Evolutionary conservation across 83 land plant species (phyloP), one percentile per base, ranked within the genome.

Genomic region (Diphasiastrum complanatum): DNA sequence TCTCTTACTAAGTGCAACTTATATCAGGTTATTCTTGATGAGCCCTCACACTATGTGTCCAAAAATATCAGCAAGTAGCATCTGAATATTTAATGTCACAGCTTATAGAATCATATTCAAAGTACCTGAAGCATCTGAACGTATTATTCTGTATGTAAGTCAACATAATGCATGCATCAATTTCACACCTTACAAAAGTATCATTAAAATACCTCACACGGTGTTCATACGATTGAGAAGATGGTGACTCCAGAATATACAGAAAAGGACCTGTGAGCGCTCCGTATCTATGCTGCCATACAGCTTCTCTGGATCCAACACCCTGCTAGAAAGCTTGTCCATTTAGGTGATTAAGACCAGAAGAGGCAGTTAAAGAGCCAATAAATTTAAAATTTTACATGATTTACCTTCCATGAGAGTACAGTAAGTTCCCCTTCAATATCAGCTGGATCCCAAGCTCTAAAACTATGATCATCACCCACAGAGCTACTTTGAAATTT

Each of bases 281-380:
- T 6, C 75, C 67, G 69, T 86, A 90, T 60, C 84, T 79, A 24
- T 64, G 69, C 52, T 86, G 85, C 99, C 99, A 95, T 4, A 76
- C 74, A 54, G 99, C 97, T 67, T 95, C 99, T 52, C 99, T 78
- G 65, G 83, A 83, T 47, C 95, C 99, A 33, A 95, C 85, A 57
- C 99, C 99, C 99, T 95, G 68, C 27, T 27, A n/a, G n/a, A n/a
- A n/a, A n/a, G n/a, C n/a, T n/a, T n/a, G 14, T 2, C 34, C 34
- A 35, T 57, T 34, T 12, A 35, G 27, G 19, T 10, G 12, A 35
- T 34, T 18, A 38, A 38, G 6, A 14, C 41, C 25, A 5, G 10
- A 10, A 40, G 43, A 40, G 16, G 10, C 10, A 10, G 43, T 40
- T 40, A 40, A 10, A 16, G 16, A 10, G 16, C 10, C 10, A 10